Base-by-base conservation (phyloP, 1,284 basidiomycete genomes). In the Melanopsichium pennsylvanicum region DNA sequence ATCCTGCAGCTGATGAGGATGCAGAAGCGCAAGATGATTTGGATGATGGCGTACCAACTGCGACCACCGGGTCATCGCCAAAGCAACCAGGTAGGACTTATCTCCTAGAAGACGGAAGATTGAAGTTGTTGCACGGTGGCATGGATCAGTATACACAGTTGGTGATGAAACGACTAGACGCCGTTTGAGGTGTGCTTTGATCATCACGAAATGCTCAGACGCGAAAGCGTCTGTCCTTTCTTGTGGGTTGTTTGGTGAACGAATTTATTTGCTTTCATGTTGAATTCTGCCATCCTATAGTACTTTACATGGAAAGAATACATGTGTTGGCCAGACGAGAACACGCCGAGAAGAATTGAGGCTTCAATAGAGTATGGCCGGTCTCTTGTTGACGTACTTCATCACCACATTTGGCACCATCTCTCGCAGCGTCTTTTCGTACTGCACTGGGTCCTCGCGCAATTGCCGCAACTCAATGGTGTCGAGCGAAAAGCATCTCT, bases 111-210 rank as follows among this genome's bases (percentile, higher is more conserved):
- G 79, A 82, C 36, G 83, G 83, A 1, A 82, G 80, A 55, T 70
- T 85, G 18, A 83, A 83, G 57, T 43, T 78, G 38, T 68, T 85
- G 47, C 80, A 81, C 11, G 81, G 81, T 13, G 84, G 84, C 2
- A 82, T 85, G 81, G 78, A 84, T 83, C 79, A 81, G 37, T 81
- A 82, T 42, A 81, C 82, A 6, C 78, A 80, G 8, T 80, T 79
- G 32, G 79, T 81, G 72, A 81, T 69, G 21, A 41, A 54, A 34
- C 44, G 29, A 5, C 37, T 62, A 2, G 57, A 47, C 2, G 19
- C 43, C 19, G 31, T 29, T 16, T 61, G n/a, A 46, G 12, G 8
- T 23, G n/a, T n/a, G n/a, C n/a, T n/a, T n/a, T n/a, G n/a, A n/a
- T n/a, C n/a, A n/a, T n/a, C n/a, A n/a, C n/a, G n/a, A n/a, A n/a